These are phyloP conservation scores for Capniomyces stellatus DNA, from an alignment of 371 early-diverging fungal species.

Conservation along the genomic window DNA sequence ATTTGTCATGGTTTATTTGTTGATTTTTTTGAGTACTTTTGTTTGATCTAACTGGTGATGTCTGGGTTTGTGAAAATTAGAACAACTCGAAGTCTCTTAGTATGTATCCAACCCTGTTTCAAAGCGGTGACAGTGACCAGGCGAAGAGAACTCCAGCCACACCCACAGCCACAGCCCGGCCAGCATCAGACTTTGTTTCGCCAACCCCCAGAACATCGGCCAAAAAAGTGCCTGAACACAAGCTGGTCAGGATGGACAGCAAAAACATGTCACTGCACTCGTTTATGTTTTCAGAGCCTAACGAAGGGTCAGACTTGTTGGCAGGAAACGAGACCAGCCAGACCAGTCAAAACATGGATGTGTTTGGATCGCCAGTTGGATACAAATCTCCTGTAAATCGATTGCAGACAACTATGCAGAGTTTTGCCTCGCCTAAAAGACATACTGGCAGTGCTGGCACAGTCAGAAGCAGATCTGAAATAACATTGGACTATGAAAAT, in stretches of 20 bases:
- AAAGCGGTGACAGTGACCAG: not conserved
- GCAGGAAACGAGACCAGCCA: constrained; percentile 8
- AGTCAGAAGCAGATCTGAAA: too few species aligned
- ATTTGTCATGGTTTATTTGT: too few species aligned
- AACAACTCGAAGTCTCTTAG: not conserved
- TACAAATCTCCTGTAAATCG: not conserved
- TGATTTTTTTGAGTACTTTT: too few species aligned
- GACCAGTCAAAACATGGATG: not conserved
- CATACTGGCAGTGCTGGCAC: too few species aligned
- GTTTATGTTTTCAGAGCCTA: constrained; percentile 16
- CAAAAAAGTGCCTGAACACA: constrained; percentile 23
- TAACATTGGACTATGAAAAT: too few species aligned
- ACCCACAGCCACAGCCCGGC: not conserved
- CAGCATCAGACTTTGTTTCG: not conserved
- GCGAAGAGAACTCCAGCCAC: not conserved
- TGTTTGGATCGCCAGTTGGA: constrained; percentile 6
- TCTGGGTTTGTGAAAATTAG: constrained; percentile 10
- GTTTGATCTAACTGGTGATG: constrained; percentile 35
- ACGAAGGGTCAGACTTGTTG: constrained; percentile 9
- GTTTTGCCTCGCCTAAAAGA: not conserved
- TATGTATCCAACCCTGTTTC: constrained; percentile 5
- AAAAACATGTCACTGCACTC: constrained; percentile 19
- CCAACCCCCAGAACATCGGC: constrained; percentile 4
- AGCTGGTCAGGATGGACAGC: constrained; percentile 34
- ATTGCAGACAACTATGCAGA: not conserved